A percentile compares a stretch with the other conserved stretches of the same genome.
These are phyloP conservation scores for Phyllosticta paracitricarpa DNA, from an alignment of 2,329 filamentous ascomycete genomes.

Conservation along the genomic window DNA sequence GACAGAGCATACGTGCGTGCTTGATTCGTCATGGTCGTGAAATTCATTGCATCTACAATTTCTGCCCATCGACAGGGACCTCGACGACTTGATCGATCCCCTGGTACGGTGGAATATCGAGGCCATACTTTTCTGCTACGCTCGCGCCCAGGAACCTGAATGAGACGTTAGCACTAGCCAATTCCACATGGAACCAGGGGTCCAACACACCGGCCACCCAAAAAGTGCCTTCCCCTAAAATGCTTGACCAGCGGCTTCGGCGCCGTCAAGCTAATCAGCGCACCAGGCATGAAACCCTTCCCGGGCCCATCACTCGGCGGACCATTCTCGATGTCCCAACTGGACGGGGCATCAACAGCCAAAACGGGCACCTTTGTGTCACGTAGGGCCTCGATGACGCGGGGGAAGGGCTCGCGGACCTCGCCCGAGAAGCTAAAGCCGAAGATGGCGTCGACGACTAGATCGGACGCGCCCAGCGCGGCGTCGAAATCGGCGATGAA, in stretches of 20 bases:
- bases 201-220: conserved; percentile 62
- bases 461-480: conserved; percentile 59
- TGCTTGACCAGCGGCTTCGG: conserved; percentile 81
- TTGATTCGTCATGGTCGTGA: background rate
- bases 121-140: conserved; percentile 74
- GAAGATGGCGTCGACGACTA: conserved; percentile 88
- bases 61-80: conserved; percentile 44
- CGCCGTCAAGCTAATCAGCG: conserved; percentile 80
- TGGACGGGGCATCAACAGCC: conserved; percentile 85
- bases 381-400: conserved; percentile 68
- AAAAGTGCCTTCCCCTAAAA: conserved; percentile 81
- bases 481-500: conserved; percentile 71
- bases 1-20: background rate
- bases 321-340: conserved; percentile 84
- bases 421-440: conserved; percentile 90
- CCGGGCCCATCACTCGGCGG: conserved; percentile 70
- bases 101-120: conserved; percentile 73
- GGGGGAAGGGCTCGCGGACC: conserved; percentile 82
- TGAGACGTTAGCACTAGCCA: conserved; percentile 10
- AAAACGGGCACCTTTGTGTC: conserved; percentile 66
- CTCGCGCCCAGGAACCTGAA: conserved; percentile 64
- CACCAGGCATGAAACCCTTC: conserved; percentile 67
- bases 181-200: background rate
- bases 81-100: conserved; percentile 88
- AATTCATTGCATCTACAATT: conserved; percentile 26